Evolutionary conservation across 23 red algal genomes (phyloP).

Genomic region (Gracilaria domingensis): DNA sequence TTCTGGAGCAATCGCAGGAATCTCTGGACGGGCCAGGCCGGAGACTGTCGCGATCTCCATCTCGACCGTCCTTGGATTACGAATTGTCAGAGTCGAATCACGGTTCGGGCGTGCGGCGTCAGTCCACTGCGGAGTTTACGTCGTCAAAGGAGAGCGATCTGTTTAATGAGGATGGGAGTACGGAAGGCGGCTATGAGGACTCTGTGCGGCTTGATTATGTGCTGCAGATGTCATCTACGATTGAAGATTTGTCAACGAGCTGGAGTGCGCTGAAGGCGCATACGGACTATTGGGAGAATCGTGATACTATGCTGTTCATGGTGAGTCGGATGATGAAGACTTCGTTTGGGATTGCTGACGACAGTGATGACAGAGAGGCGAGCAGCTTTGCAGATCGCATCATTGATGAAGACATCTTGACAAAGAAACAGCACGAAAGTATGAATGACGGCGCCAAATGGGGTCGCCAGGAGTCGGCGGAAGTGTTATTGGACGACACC

Average conservation of each 20-base stretch:
- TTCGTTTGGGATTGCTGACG: slow-evolving; percentile 41
- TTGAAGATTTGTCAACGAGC: slow-evolving; percentile 82
- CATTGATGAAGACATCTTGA: slow-evolving; percentile 46
- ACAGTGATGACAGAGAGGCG: slow-evolving; percentile 12
- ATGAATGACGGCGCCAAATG: neutral
- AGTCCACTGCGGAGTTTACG: neutral
- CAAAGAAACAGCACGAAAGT: slow-evolving; percentile 18
- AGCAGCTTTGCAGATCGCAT: slow-evolving; percentile 21
- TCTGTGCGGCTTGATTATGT: slow-evolving; percentile 58
- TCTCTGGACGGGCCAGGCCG: neutral
- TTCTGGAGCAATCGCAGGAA: neutral
- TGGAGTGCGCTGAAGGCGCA: slow-evolving; percentile 85
- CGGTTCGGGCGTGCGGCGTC: neutral
- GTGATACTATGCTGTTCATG: slow-evolving; percentile 79
- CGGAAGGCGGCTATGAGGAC: neutral
- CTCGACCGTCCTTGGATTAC: slow-evolving; percentile 6
- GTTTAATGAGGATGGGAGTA: neutral
- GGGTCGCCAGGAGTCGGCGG: slow-evolving; percentile 12
- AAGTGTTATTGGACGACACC: slow-evolving; percentile 30
- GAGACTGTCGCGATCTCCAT: slow-evolving; percentile 20
- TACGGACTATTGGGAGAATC: slow-evolving; percentile 84
- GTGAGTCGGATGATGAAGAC: slow-evolving; percentile 67
- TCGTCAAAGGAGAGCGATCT: neutral
- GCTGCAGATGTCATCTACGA: slow-evolving; percentile 74
- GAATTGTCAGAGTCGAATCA: neutral